Evolutionary conservation across 345 rosid genomes (phyloP).

Genomic region (Eucalyptus fibrosa): DNA sequence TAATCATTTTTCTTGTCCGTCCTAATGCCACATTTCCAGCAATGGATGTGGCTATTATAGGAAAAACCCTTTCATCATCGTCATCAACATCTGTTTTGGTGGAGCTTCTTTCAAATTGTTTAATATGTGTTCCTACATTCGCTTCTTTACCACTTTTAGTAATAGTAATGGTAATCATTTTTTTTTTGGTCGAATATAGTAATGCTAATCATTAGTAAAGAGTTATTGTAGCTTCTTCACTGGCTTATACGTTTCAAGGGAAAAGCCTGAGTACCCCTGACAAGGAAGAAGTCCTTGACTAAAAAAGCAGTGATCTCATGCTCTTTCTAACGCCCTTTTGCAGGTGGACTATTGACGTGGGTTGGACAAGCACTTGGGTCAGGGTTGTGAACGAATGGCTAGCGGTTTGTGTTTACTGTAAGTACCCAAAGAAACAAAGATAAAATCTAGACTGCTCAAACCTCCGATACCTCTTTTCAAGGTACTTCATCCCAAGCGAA

Average conservation of each 20-base stretch:
- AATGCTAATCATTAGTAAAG: neutral
- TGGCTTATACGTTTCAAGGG: neutral
- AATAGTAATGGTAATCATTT: neutral
- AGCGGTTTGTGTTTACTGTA: constrained; percentile 90
- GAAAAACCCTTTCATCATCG: neutral
- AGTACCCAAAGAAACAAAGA: constrained; percentile 5
- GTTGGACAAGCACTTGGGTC: constrained; percentile 99
- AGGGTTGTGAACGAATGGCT: constrained; percentile 93
- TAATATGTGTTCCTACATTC: neutral
- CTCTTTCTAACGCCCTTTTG: neutral
- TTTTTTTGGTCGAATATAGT: neutral
- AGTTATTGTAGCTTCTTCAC: neutral
- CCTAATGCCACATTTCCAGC: neutral
- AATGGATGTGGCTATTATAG: neutral
- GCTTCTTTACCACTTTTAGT: neutral
- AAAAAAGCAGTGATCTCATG: neutral
- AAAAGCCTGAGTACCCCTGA: neutral
- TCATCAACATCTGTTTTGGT: neutral
- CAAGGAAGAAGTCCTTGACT: neutral
- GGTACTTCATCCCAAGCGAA: neutral
- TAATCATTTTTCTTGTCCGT: neutral
- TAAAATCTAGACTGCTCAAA: neutral
- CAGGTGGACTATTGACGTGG: constrained; percentile 99
- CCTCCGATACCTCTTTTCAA: neutral
- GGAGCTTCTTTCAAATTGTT: neutral